Evolutionary conservation across 2,329 filamentous ascomycete genomes (phyloP).

Genomic region (Aspergillus costaricaensis): DNA sequence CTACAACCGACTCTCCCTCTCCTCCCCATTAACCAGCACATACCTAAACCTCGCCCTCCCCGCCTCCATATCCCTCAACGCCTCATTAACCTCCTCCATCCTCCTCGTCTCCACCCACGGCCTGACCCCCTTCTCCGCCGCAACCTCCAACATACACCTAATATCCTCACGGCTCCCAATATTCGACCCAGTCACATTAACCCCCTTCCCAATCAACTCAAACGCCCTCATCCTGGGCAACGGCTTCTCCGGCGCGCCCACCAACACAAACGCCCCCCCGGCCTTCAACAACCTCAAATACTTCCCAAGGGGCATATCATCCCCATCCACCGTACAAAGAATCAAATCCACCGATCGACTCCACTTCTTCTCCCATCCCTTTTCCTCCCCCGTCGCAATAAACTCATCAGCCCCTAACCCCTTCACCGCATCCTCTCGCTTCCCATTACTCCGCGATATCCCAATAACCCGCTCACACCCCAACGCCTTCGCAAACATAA

Average conservation of each 20-base stretch:
- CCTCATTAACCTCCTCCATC: constrained; percentile 48
- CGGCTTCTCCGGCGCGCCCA: constrained; percentile 65
- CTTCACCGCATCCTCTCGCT: constrained; percentile 54
- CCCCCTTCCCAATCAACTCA: constrained; percentile 59
- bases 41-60: constrained; percentile 51
- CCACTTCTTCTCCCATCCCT: constrained; percentile 55
- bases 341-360: constrained; percentile 56
- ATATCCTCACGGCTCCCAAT: constrained; percentile 49
- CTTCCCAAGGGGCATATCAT: constrained; percentile 63
- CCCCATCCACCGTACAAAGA: constrained; percentile 58
- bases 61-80: constrained; percentile 47
- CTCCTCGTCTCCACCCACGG: constrained; percentile 47
- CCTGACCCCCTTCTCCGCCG: constrained; percentile 44
- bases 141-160: constrained; percentile 46
- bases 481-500: constrained; percentile 71
- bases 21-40: constrained; percentile 45
- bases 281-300: constrained; percentile 63
- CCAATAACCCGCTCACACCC: constrained; percentile 64
- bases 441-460: constrained; percentile 55
- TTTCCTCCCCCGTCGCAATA: constrained; percentile 60
- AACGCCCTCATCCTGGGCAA: constrained; percentile 58
- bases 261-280: constrained; percentile 64
- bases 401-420: constrained; percentile 56
- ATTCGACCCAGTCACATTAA: constrained; percentile 53
- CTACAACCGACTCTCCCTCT: constrained; percentile 33